Evolutionary conservation across 305 asterid genomes (phyloP).

Genomic region (Salvia sclarea): DNA sequence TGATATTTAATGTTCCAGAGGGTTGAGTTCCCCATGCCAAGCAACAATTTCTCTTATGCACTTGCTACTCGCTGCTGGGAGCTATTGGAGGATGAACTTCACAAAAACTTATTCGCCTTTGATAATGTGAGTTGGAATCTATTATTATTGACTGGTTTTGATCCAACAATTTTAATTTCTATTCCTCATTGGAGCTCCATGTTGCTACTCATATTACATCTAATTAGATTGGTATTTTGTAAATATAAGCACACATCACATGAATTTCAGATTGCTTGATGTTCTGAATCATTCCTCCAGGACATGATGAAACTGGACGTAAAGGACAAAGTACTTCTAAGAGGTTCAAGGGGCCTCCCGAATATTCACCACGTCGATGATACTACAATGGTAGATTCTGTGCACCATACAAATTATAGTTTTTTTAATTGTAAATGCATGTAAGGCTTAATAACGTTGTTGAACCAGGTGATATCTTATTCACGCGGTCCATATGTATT

Average conservation of each 20-base stretch:
- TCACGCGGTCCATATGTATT: constrained; percentile 81
- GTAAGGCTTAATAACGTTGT: constrained; percentile 33
- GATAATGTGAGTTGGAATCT: constrained; percentile 62
- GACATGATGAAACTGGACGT: constrained; percentile 90
- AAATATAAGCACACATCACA: neutral
- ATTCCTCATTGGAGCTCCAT: constrained; percentile 11
- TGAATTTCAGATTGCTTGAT: constrained; percentile 25
- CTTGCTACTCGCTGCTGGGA: constrained; percentile 91
- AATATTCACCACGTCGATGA: constrained; percentile 87
- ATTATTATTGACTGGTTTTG: constrained; percentile 13
- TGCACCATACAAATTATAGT: constrained; percentile 1
- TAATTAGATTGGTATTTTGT: constrained; percentile 8
- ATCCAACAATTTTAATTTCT: constrained; percentile 21
- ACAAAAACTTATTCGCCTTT: constrained; percentile 63
- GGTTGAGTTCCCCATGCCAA: constrained; percentile 89
- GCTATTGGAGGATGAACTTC: constrained; percentile 67
- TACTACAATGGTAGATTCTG: constrained; percentile 55
- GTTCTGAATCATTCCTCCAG: constrained; percentile 43
- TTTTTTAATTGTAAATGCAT: constrained; percentile 1
- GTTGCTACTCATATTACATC: constrained; percentile 15
- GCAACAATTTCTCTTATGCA: constrained; percentile 77
- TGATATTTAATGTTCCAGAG: constrained; percentile 53
- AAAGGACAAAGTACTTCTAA: constrained; percentile 61
- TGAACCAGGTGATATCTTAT: constrained; percentile 79
- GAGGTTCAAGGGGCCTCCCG: constrained; percentile 75